These are phyloP conservation scores for Solanum raphanifolium DNA, from an alignment of 257 asterid species.

Conservation along the genomic window DNA sequence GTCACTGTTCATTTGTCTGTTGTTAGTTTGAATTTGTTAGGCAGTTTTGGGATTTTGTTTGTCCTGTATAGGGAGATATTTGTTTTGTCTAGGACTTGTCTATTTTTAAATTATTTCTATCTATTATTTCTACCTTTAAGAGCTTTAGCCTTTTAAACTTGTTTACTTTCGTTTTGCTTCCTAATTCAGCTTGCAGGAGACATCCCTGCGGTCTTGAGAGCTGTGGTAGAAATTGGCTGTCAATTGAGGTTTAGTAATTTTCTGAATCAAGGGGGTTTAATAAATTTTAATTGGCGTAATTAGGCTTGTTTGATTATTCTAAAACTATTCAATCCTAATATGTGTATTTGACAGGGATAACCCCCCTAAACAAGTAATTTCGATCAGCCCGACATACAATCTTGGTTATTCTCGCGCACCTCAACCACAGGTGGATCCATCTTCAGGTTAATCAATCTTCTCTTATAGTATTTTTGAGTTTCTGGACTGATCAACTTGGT, in stretches of 20 bases:
- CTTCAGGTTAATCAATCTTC: constrained; percentile 49
- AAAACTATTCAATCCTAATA: not conserved
- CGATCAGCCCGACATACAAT: constrained; percentile 58
- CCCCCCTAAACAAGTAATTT: constrained; percentile 87
- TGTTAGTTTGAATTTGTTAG: not conserved
- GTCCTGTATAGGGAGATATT: not conserved
- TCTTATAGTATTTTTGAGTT: not conserved
- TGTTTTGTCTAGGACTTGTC: not conserved
- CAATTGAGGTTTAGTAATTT: constrained; percentile 49
- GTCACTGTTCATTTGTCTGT: not conserved
- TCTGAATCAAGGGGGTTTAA: constrained; percentile 24
- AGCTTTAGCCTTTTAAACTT: not conserved
- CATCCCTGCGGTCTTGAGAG: constrained; percentile 71
- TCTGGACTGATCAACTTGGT: constrained; percentile 21
- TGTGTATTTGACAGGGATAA: constrained; percentile 49
- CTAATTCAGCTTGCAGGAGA: constrained; percentile 77
- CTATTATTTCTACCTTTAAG: not conserved
- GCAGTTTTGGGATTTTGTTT: not conserved
- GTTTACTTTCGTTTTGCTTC: not conserved
- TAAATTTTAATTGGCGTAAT: not conserved
- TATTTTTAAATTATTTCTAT: not conserved
- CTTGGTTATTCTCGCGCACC: constrained; percentile 42
- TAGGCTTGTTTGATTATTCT: not conserved
- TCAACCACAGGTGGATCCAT: constrained; percentile 55
- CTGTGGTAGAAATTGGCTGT: constrained; percentile 84